phyloP scores from a whole-genome alignment of 805 yeast species.

The Naumovozyma dairenensis region DNA sequence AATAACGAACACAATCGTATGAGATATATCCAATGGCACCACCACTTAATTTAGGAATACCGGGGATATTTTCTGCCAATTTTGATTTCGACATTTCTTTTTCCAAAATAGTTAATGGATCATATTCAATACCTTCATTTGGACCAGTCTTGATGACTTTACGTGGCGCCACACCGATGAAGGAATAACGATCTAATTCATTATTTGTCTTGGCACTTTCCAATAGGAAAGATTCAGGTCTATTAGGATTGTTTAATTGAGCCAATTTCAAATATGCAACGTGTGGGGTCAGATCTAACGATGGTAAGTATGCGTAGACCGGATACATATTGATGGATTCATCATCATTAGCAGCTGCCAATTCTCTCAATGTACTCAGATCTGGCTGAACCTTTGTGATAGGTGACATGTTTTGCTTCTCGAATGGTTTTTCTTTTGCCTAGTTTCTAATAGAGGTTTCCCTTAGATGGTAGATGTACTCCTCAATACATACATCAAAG shows the following conservation, averaged over 20 bases:
- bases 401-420: constrained; percentile 1
- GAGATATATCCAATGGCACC: constrained; percentile 96
- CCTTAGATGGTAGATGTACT: no score
- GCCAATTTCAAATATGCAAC: constrained; percentile 81
- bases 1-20: constrained; percentile 92
- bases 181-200: constrained; percentile 80
- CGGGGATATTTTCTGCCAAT: constrained; percentile 66
- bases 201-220: constrained; percentile 89
- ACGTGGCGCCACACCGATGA: constrained; percentile 79
- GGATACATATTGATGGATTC: constrained; percentile 64
- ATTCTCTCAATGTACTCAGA: constrained; percentile 35
- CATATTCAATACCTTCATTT: constrained; percentile 41
- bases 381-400: constrained; percentile 39
- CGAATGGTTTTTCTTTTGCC: no score
- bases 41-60: constrained; percentile 76
- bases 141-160: constrained; percentile 75
- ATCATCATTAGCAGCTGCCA: constrained; percentile 32
- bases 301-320: constrained; percentile 60
- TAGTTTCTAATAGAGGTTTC: no score
- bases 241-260: constrained; percentile 41
- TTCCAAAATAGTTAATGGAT: constrained; percentile 72
- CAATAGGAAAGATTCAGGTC: constrained; percentile 66
- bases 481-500: no score
- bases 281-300: constrained; percentile 80
- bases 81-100: constrained; percentile 53